Conservation (phyloP, 2,329 filamentous ascomycete genomes). For the Xylaria sp. region DNA sequence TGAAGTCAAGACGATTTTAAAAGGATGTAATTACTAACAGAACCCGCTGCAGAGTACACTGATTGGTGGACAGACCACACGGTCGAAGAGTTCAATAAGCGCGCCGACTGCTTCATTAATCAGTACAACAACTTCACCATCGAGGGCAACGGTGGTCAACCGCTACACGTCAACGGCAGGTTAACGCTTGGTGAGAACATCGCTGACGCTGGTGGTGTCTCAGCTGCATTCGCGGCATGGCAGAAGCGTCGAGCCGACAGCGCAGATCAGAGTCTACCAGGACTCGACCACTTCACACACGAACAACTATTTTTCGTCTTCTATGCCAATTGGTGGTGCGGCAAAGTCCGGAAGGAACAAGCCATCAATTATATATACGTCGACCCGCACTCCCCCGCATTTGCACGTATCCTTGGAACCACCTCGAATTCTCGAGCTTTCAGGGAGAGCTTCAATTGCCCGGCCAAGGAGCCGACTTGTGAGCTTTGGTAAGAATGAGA, state of each 20-base stretch:
- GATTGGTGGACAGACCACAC: conserved; percentile 73
- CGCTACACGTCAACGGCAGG: conserved; percentile 69
- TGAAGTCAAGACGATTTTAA: not conserved
- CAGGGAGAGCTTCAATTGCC: conserved; percentile 73
- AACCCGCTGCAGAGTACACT: conserved; percentile 58
- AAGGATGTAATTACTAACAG: conserved; percentile 19
- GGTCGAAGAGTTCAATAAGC: conserved; percentile 65
- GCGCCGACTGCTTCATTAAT: conserved; percentile 70
- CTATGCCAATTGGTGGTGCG: conserved; percentile 74
- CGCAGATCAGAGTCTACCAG: conserved; percentile 64
- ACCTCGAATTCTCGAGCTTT: conserved; percentile 76
- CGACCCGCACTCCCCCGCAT: conserved; percentile 73
- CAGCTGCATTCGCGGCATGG: conserved; percentile 70
- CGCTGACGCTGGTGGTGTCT: conserved; percentile 72
- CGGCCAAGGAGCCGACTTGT: conserved; percentile 72
- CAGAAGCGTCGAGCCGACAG: conserved; percentile 63
- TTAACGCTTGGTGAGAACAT: conserved; percentile 75
- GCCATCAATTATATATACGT: conserved; percentile 68
- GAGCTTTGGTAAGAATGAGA: conserved; percentile 69
- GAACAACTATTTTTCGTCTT: conserved; percentile 73
- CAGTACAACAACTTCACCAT: conserved; percentile 71
- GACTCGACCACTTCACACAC: conserved; percentile 67
- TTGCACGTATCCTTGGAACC: conserved; percentile 70
- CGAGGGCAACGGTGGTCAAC: conserved; percentile 62
- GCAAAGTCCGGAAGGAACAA: conserved; percentile 68